Base-by-base conservation (phyloP, 2,329 filamentous ascomycete species). In the Verticillium isaacii region DNA sequence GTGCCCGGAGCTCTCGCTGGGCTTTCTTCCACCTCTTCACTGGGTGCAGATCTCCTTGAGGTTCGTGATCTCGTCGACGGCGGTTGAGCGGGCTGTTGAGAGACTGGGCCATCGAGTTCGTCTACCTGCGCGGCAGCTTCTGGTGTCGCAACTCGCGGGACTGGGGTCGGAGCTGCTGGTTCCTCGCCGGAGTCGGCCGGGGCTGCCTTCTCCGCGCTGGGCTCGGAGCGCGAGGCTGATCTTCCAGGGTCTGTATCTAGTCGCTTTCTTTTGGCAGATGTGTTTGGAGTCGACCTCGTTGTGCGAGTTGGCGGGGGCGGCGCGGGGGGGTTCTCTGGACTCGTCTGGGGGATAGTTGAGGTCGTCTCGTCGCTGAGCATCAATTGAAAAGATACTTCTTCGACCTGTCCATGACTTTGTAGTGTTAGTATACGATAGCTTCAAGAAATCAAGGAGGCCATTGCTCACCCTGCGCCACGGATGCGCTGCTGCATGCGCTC, bases 401-500 rank as follows among this genome's bases (percentile, higher is more conserved):
- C 83, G 15, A 89, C 77, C 69, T 87, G 81, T 62, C 84, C 80
- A 66, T 81, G 80, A 66, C 82, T 85, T 56, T 54, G 4, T 8
- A 5, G 54, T 32, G 58, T 70, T 56, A 66, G 66, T 58, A 29
- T 12, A 34, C 34, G 6, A 11, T 19, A 9, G 19, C 57, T 62
- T 55, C 63, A 58, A 32, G 52, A 45, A 15, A 29, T 34, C 11
- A 15, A 11, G 7, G 17, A 50, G n/a, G n/a, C 19, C 11, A 2
- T 32, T 14, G 72, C 82, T 66, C 78, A 87, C 85, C 85, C 84
- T 52, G 86, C 85, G 64, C 86, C 86, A 64, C 86, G 85, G 71
- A 89, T 82, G 70, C 86, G 85, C 75, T 87, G 81, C 65, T 85
- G 84, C 76, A 88, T 81, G 69, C 85, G 84, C 71, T 87, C 85